Percentiles rank a stretch among this genome's conserved stretches.
Evolutionary conservation across 2,329 filamentous ascomycete genomes (phyloP).

Genomic region (Fusarium dlaminii): DNA sequence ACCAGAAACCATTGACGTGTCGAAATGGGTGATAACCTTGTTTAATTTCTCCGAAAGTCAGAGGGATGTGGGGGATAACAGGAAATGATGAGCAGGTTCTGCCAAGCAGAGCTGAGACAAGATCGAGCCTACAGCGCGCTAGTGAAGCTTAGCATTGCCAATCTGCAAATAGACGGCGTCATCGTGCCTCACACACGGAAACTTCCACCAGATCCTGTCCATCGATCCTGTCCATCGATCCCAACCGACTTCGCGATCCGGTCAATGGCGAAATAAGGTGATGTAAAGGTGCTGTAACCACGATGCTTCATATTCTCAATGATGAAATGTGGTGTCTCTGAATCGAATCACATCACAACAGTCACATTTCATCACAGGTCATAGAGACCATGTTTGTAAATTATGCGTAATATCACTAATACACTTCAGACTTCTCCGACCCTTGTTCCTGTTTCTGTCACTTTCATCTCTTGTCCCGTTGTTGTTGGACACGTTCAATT

Average conservation of each 20-base stretch:
- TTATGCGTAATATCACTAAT: constrained; percentile 4
- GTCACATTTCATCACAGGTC: neutral
- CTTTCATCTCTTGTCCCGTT: neutral
- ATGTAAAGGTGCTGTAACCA: constrained; percentile 1
- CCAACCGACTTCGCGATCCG: neutral
- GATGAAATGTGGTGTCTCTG: constrained; percentile 3
- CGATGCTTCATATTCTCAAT: neutral
- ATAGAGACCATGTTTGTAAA: neutral
- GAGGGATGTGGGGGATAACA: neutral
- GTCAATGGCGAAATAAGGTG: neutral
- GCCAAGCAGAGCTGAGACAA: constrained; percentile 14
- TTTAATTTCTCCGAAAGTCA: constrained; percentile 12
- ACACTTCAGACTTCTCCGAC: neutral
- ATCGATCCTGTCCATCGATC: constrained; percentile 37
- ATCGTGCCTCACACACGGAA: constrained; percentile 21
- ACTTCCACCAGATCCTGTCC: constrained; percentile 21
- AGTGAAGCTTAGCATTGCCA: neutral
- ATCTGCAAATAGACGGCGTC: constrained; percentile 5
- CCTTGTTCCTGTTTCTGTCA: neutral
- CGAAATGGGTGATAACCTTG: constrained; percentile 6
- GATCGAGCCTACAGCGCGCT: neutral
- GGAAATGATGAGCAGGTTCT: constrained; percentile 19
- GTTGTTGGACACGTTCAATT: neutral
- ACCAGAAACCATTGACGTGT: neutral
- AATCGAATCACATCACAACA: neutral